Evolutionary conservation across 169 alveolate genomes (phyloP).

Genomic region (Cryptosporidium tyzzeri): DNA sequence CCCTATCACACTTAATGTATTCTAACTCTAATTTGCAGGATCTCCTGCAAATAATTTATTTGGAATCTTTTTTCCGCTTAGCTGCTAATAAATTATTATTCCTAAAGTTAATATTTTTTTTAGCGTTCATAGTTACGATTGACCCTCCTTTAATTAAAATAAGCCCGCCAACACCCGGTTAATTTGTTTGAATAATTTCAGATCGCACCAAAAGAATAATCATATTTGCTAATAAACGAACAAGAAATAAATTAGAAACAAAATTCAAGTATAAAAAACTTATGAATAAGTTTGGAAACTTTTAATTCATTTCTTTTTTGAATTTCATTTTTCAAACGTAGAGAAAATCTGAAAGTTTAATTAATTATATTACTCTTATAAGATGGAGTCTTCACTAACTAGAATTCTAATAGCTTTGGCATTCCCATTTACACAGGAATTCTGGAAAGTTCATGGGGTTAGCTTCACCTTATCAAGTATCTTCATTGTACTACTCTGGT

Average conservation of each 20-base stretch:
- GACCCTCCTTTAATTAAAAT: neutral
- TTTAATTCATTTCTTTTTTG: too few species aligned
- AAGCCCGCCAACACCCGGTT: conserved; percentile 12
- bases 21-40: neutral
- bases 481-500: conserved; percentile 10
- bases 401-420: conserved; percentile 11
- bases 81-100: neutral
- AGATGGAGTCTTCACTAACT: conserved; percentile 13
- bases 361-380: neutral
- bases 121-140: neutral
- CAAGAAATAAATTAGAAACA: neutral
- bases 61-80: neutral
- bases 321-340: neutral
- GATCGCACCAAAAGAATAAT: conserved; percentile 7
- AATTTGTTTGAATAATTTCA: neutral
- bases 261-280: neutral
- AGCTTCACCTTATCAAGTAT: neutral
- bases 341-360: neutral
- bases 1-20: neutral
- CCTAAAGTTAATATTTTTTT: neutral
- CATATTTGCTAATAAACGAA: too few species aligned
- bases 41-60: neutral
- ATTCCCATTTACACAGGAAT: conserved; percentile 54
- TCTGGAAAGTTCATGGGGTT: conserved; percentile 7
- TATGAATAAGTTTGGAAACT: neutral